Evolutionary conservation across 306 rosid genomes (phyloP).

Genomic region (Cicer bijugum): DNA sequence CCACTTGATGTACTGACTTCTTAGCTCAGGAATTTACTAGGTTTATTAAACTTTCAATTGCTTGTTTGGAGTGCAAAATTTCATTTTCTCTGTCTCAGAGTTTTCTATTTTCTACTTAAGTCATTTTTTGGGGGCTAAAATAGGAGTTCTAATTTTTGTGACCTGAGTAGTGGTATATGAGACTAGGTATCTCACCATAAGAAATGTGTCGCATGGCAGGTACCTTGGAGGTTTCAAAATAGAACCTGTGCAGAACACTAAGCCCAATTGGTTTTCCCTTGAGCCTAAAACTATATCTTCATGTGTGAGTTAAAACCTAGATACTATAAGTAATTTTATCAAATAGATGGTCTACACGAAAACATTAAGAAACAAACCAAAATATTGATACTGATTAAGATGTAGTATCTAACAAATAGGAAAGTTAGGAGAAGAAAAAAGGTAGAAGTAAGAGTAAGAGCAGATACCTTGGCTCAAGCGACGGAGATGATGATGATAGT

Average conservation of each 20-base stretch:
- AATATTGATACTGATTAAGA: too few species aligned
- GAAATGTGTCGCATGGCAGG: background rate
- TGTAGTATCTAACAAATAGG: too few species aligned
- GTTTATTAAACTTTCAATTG: constrained; percentile 11
- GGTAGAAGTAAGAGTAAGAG: background rate
- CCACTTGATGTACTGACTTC: constrained; percentile 2
- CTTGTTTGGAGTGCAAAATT: constrained; percentile 1
- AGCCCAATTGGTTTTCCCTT: background rate
- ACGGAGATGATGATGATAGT: too few species aligned
- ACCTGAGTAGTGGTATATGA: background rate
- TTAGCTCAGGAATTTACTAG: background rate
- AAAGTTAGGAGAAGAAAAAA: too few species aligned
- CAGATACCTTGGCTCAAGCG: too few species aligned
- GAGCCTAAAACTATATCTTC: background rate
- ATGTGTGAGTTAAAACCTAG: background rate
- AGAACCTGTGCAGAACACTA: background rate
- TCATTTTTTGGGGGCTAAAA: constrained; percentile 4
- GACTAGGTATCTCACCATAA: background rate
- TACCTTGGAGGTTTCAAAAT: background rate
- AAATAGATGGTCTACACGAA: too few species aligned
- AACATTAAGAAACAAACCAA: too few species aligned
- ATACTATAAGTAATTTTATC: too few species aligned
- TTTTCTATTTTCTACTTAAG: background rate
- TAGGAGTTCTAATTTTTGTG: constrained; percentile 1
- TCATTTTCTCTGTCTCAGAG: background rate